These are phyloP conservation scores for Phytophthora aleatoria DNA, from an alignment of 352 stramenopile genomes.

Conservation along the genomic window DNA sequence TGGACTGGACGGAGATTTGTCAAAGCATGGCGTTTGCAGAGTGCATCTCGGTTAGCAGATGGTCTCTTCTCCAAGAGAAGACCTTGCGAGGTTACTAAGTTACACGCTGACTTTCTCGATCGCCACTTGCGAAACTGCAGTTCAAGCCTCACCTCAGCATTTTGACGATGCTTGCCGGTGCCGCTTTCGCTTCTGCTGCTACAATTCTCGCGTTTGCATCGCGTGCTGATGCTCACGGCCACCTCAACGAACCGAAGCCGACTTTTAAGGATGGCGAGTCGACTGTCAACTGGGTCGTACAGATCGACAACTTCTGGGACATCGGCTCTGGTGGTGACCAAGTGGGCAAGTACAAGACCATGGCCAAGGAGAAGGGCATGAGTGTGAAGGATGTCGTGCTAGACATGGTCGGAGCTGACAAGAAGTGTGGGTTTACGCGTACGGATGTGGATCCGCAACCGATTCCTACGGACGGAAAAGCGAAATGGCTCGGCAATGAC, in stretches of 20 bases:
- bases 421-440: conserved; percentile 37
- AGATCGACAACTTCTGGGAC: conserved; percentile 37
- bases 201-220: conserved; percentile 12
- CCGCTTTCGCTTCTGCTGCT: conserved; percentile 9
- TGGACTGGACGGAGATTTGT: not conserved
- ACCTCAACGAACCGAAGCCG: conserved; percentile 25
- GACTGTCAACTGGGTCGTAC: conserved; percentile 19
- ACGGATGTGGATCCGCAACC: conserved; percentile 29
- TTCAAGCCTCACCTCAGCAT: not conserved
- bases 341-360: conserved; percentile 31
- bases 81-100: not conserved
- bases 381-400: conserved; percentile 38
- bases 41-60: not conserved
- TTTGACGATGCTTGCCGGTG: conserved; percentile 4
- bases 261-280: conserved; percentile 16
- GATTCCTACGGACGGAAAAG: conserved; percentile 36
- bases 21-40: not conserved
- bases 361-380: conserved; percentile 33
- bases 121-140: not conserved
- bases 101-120: not conserved
- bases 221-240: conserved; percentile 19
- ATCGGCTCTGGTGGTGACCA: conserved; percentile 32
- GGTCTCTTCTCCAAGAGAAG: not conserved
- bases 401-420: conserved; percentile 32
- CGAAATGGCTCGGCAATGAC: conserved; percentile 30